phyloP scores from a whole-genome alignment of 2,329 filamentous ascomycete species.

The Arthroderma sp. region DNA sequence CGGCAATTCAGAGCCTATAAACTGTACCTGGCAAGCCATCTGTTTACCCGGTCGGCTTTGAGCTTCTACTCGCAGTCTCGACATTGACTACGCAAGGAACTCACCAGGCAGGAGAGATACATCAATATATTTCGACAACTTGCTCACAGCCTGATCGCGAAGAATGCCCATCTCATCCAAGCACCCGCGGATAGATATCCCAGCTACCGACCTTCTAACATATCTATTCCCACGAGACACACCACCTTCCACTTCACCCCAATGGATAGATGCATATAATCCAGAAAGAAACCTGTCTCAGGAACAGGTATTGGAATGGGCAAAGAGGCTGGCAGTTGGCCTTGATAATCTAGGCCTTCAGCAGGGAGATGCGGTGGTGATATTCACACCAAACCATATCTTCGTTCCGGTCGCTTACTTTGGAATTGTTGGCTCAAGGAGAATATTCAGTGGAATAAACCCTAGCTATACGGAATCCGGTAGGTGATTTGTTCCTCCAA shows the following conservation, averaged over 20 bases:
- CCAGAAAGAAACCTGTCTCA: conserved; percentile 34
- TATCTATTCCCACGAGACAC: conserved; percentile 10
- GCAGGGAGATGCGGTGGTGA: conserved; percentile 40
- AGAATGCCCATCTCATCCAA: conserved; percentile 11
- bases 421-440: conserved; percentile 40
- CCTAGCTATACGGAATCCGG: conserved; percentile 34
- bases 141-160: too few species aligned
- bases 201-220: conserved; percentile 8
- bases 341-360: conserved; percentile 34
- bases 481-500: neutral
- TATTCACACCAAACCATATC: conserved; percentile 44
- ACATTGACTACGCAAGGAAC: too few species aligned
- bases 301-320: conserved; percentile 37
- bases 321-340: conserved; percentile 38
- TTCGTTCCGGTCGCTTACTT: conserved; percentile 43
- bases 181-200: conserved; percentile 9
- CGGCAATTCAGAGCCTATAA: too few species aligned
- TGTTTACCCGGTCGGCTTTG: too few species aligned
- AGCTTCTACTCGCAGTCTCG: too few species aligned
- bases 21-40: too few species aligned
- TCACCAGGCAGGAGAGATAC: too few species aligned
- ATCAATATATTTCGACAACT: too few species aligned
- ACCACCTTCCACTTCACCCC: conserved; percentile 25
- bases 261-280: conserved; percentile 43
- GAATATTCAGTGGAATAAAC: conserved; percentile 43